Percentiles rank a stretch among this genome's conserved stretches.
phyloP scores from a whole-genome alignment of 495 filamentous ascomycete genomes.

The Aspergillus mulundensis region DNA sequence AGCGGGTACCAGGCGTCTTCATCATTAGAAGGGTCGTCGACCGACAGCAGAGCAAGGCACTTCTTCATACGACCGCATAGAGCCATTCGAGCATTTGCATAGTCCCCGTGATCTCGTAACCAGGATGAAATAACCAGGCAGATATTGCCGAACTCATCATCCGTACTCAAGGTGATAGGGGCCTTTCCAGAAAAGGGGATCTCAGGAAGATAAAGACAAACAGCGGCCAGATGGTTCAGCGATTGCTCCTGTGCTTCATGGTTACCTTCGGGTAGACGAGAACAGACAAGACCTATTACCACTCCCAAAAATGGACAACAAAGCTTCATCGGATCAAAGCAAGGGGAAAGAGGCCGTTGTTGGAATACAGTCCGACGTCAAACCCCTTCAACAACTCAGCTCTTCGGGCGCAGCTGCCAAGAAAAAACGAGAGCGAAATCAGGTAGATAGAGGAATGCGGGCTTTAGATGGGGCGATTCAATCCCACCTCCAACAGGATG shows the following conservation, averaged over 20 bases:
- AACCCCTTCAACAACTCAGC: too few relatives aligned
- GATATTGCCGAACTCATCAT: not conserved
- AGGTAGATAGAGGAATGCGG: not conserved
- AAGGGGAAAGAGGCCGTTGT: too few relatives aligned
- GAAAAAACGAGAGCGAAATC: too few relatives aligned
- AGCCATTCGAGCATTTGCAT: conserved; percentile 3
- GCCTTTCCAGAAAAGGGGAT: not conserved
- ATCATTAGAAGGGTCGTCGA: conserved; percentile 9
- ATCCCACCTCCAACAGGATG: too few relatives aligned
- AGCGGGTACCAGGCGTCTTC: not conserved
- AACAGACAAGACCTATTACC: too few relatives aligned
- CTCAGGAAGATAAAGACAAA: conserved; percentile 4
- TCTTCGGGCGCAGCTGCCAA: too few relatives aligned
- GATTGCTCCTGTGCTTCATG: not conserved
- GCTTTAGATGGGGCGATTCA: not conserved
- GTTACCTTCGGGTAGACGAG: too few relatives aligned
- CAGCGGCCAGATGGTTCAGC: not conserved
- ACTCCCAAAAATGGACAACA: too few relatives aligned
- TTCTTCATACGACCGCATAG: conserved; percentile 5
- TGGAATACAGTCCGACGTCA: too few relatives aligned
- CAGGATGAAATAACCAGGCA: not conserved
- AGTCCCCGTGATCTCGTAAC: not conserved
- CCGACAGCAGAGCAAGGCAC: conserved; percentile 8
- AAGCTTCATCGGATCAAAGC: too few relatives aligned
- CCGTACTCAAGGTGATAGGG: not conserved